Evolutionary conservation across 257 asterid genomes (phyloP).

Genomic region (Solanum ossicruentum): DNA sequence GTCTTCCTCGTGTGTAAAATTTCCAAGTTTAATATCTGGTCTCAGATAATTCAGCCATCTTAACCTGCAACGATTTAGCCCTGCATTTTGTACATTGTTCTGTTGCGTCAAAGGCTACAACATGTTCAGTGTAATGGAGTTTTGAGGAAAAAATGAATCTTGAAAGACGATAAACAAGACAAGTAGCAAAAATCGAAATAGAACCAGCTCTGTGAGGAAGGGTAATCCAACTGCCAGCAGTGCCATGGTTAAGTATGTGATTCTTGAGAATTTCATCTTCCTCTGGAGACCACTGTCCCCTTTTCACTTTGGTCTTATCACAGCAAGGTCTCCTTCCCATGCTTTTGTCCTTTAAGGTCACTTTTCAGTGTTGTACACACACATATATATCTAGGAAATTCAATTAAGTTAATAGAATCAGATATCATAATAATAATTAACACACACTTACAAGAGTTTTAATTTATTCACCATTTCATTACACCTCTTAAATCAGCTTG

Average conservation of each 20-base stretch:
- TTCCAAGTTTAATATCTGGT: constrained; percentile 46
- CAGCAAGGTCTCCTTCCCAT: constrained; percentile 55
- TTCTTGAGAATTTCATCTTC: constrained; percentile 47
- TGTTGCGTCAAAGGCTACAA: not conserved
- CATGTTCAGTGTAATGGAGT: too few relatives aligned
- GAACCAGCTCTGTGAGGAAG: constrained; percentile 51
- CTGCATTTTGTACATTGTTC: constrained; percentile 1
- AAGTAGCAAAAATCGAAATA: not conserved
- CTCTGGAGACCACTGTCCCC: constrained; percentile 53
- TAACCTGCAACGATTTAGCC: constrained; percentile 42
- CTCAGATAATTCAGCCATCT: constrained; percentile 54
- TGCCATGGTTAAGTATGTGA: constrained; percentile 31
- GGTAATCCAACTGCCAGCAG: constrained; percentile 38
- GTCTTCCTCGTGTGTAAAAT: constrained; percentile 39
- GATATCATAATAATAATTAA: not conserved
- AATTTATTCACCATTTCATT: not conserved
- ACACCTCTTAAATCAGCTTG: not conserved
- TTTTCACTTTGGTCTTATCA: constrained; percentile 49
- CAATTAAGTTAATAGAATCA: not conserved
- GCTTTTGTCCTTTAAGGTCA: not conserved
- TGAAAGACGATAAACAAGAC: not conserved
- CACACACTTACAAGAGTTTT: not conserved
- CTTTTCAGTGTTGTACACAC: not conserved
- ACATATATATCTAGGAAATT: not conserved
- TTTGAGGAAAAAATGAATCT: not conserved